Percentiles rank a stretch among this genome's conserved stretches.
Evolutionary conservation across 2,329 filamentous ascomycete species (phyloP).

Genomic region (Thielaviopsis musarum): DNA sequence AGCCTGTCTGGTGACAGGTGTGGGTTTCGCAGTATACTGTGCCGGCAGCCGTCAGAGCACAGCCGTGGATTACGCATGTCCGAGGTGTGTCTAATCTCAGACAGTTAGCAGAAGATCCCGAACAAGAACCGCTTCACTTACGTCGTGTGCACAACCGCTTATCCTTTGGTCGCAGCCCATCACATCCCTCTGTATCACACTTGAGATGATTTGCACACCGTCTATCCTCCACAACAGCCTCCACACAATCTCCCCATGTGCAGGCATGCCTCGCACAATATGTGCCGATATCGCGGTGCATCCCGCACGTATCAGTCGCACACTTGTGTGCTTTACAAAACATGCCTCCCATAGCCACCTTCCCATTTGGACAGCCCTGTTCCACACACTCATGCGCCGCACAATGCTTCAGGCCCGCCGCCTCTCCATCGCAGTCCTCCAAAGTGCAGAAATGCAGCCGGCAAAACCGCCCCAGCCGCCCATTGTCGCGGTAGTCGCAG

Average conservation of each 20-base stretch:
- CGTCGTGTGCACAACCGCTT: background rate
- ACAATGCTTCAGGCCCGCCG: slow-evolving; percentile 1
- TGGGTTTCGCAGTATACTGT: background rate
- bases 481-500: slow-evolving; percentile 6
- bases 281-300: background rate
- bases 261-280: background rate
- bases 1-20: slow-evolving; percentile 2
- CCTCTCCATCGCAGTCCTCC: background rate
- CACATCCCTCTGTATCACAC: background rate
- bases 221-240: background rate
- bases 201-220: slow-evolving; percentile 7
- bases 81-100: slow-evolving; percentile 1
- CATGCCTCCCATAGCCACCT: slow-evolving; percentile 1
- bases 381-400: slow-evolving; percentile 9
- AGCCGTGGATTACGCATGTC: slow-evolving; percentile 4
- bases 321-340: slow-evolving; percentile 8
- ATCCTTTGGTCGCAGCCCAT: background rate
- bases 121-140: background rate
- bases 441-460: background rate
- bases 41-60: background rate
- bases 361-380: slow-evolving; percentile 3
- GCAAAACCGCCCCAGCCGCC: slow-evolving; percentile 3
- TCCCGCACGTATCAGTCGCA: slow-evolving; percentile 1
- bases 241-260: background rate
- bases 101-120: background rate